These are phyloP conservation scores for Pythium sukuiense DNA, from an alignment of 352 stramenopile genomes.

Conservation along the genomic window DNA sequence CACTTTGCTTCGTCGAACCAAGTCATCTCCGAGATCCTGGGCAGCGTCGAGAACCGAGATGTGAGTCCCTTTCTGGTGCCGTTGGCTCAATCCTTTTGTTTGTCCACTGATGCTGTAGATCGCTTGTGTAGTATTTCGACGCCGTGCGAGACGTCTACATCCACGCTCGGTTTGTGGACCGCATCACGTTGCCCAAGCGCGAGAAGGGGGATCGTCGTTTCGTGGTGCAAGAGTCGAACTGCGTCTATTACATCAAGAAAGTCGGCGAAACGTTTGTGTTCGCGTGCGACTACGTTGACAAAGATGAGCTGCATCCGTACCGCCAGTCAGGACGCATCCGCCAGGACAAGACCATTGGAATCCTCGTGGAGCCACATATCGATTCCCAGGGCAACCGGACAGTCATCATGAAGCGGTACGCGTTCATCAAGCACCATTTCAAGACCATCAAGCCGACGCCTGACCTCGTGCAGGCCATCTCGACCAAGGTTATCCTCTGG, in stretches of 20 bases:
- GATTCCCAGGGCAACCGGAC: not conserved
- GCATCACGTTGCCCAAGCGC: not conserved
- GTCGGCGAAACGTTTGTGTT: not conserved
- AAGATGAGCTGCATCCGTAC: not conserved
- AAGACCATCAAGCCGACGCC: not conserved
- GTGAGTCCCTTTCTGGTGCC: too few species aligned
- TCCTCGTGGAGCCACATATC: not conserved
- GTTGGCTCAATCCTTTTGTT: too few species aligned
- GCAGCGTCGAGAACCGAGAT: conserved; percentile 58
- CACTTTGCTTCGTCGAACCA: conserved; percentile 57
- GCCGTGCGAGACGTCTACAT: not conserved
- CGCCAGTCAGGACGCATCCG: not conserved
- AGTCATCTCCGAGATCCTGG: conserved; percentile 51
- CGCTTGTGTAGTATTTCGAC: not conserved
- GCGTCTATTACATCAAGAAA: not conserved
- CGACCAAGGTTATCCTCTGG: not conserved
- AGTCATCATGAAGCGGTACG: not conserved
- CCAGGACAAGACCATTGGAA: not conserved
- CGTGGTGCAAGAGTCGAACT: not conserved
- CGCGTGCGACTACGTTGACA: not conserved
- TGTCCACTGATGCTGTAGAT: too few species aligned
- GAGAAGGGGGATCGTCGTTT: not conserved
- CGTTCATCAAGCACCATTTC: not conserved
- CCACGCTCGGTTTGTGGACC: not conserved
- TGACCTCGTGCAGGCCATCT: not conserved